Evolutionary conservation across 441 rosid species (phyloP), one percentile per base, ranked within the genome.

Genomic region (Euphorbia schlechtendalii): DNA sequence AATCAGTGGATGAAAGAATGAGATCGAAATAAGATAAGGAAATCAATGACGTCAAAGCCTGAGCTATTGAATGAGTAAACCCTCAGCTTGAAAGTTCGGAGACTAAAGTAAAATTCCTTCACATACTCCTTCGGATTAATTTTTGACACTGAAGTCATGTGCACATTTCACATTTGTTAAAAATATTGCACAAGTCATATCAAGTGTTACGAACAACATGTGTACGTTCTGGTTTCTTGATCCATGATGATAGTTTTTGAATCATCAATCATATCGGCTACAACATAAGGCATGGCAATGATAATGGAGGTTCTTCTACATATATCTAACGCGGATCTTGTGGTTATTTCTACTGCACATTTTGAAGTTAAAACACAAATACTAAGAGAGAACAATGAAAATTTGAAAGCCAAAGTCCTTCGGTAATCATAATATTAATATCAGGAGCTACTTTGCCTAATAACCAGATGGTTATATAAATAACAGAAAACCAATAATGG

Each of bases 1-100:
- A 65, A 11, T 52, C 54, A 41, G 28, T 56, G 54, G 56, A 43
- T 25, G 22, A 65, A 12, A 43, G 62, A 27, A 34, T 18, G 52
- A 38, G 40, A 12, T 18, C 27, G 17, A 53, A 13, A 14, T 41
- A 14, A 53, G 32, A 64, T 22, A 21, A 15, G 3, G 27, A 25
- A 2, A 22, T 48, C n/a, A 9, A 55, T 28, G 34, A 55, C n/a
- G 6, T 12, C 5, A 54, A 3, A 15, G 59, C 17, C 13, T 54
- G 46, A 41, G 15, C 61, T 56, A 24, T 15, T 9, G 36, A n/a
- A 56, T 20, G 22, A 8, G 18, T 8, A 45, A 32, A 45, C 38
- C 49, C 18, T 41, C 27, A n/a, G 67, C 62, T n/a, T 17, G 34
- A 6, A 32, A 32, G 34, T 65, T 66, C 12, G 14, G 14, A 32